Evolutionary conservation across 306 rosid genomes (phyloP), one percentile per base, ranked within the genome.

Genomic region (Pterocarpus santalinus): DNA sequence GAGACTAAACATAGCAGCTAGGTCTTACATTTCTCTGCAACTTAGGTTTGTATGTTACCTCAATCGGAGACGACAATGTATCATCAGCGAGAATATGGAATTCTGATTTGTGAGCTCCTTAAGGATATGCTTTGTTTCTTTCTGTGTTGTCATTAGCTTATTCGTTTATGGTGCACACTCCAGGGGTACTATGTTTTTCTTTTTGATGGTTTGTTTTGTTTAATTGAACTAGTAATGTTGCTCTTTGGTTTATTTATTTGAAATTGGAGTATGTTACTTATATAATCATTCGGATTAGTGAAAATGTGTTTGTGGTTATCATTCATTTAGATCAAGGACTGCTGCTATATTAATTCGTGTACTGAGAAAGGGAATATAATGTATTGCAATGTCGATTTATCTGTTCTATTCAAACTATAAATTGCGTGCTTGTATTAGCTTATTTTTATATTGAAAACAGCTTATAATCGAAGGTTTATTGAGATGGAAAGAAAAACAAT

Each of bases 241-340:
- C 46, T 75, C 12, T 51, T 51, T 65, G 1, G 15, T 57, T 49
- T 72, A 44, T 52, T 38, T 10, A 28, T 58, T 39, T 58, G 43
- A 34, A 38, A 12, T 60, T 57, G 52, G 51, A 55, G 36, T 10
- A 14, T 22, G 28, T 22, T 22, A 22, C 28, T 58, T 16, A 11
- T 51, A 16, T 68, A 1, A 38, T 43, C 30, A 44, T 75, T 80
- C n/a, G 17, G 52, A 60, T 75, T 57, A 1, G 38, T 12, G 5
- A 58, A 39, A 58, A 56, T 72, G 39, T 13, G 8, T 33, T 32
- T 61, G 13, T 16, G 68, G 9, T 73, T 62, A 53, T 60, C 65
- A 75, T 81, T 55, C 56, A 9, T 53, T 35, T 73, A 72, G 30
- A 34, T 44, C 65, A 72, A 56, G 49, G 56, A 33, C 34, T 60